phyloP scores from a whole-genome alignment of 495 filamentous ascomycete species.

The Beverwykella pulmonaria region DNA sequence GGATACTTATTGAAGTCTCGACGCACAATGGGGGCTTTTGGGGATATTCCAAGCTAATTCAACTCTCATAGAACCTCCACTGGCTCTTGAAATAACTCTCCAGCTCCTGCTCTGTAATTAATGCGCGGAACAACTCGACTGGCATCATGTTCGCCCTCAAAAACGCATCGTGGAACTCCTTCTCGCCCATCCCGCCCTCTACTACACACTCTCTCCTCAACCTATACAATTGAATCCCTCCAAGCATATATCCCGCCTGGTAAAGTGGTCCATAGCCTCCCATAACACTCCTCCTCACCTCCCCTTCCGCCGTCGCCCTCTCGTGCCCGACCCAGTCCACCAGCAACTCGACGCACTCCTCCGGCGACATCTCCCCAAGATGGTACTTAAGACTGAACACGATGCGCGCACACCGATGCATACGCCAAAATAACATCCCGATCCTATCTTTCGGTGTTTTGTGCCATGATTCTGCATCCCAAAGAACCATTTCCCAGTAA shows the following conservation, averaged over 20 bases:
- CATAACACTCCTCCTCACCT: constrained; percentile 48
- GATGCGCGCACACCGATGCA: constrained; percentile 58
- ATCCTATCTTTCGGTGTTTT: constrained; percentile 52
- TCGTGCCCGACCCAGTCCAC: constrained; percentile 53
- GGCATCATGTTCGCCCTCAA: too few relatives aligned
- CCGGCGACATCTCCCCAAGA: constrained; percentile 50
- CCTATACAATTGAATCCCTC: constrained; percentile 53
- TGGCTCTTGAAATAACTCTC: constrained; percentile 1
- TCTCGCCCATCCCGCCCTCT: constrained; percentile 46
- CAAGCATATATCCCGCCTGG: constrained; percentile 58
- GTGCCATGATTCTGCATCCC: constrained; percentile 41
- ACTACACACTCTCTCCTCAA: constrained; percentile 48
- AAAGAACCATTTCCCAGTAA: constrained; percentile 59
- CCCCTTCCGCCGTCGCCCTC: constrained; percentile 58
- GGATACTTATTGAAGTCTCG: too few relatives aligned
- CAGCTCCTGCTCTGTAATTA: constrained; percentile 15
- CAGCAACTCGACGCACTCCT: constrained; percentile 54
- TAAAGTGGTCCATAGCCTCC: constrained; percentile 53
- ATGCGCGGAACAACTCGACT: too few relatives aligned
- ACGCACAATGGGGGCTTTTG: too few relatives aligned
- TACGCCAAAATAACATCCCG: constrained; percentile 55
- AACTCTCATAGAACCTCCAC: constrained; percentile 29
- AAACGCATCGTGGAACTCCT: constrained; percentile 47
- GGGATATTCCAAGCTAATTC: too few relatives aligned
- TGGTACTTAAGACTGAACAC: constrained; percentile 57